phyloP scores from a whole-genome alignment of 208 protist genomes.

The Leishmania turanica region DNA sequence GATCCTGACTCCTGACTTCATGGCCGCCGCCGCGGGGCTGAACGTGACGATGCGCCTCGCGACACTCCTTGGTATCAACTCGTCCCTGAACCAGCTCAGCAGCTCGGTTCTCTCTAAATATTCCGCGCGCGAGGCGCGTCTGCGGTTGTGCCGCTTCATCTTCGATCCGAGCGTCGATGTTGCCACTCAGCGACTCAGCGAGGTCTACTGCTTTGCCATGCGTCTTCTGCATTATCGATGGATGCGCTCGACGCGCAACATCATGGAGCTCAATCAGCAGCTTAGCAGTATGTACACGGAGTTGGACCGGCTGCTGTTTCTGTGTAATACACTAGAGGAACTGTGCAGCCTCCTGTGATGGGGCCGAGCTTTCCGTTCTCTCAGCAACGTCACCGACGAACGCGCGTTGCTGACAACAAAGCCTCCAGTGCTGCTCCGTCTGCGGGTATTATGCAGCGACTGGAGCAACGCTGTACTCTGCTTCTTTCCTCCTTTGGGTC shows the following conservation, averaged over 20 bases:
- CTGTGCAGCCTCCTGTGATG: constrained; percentile 33
- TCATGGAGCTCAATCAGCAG: constrained; percentile 67
- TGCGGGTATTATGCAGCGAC: neutral
- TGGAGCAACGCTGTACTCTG: neutral
- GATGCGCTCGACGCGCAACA: constrained; percentile 51
- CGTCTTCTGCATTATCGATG: constrained; percentile 48
- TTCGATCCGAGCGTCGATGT: constrained; percentile 33
- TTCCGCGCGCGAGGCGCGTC: constrained; percentile 21
- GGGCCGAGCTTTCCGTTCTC: neutral
- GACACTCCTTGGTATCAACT: constrained; percentile 44
- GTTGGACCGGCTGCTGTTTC: constrained; percentile 41
- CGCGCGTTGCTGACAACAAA: neutral
- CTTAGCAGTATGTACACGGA: constrained; percentile 44
- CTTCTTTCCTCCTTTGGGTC: neutral
- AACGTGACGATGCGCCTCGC: constrained; percentile 81
- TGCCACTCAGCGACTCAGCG: constrained; percentile 38
- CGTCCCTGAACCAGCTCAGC: constrained; percentile 36
- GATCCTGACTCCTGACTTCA: constrained; percentile 43
- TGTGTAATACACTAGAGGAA: constrained; percentile 41
- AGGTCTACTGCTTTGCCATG: constrained; percentile 71
- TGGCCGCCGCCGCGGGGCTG: constrained; percentile 65
- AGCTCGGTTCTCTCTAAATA: constrained; percentile 37
- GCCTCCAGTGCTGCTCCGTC: neutral
- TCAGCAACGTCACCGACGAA: neutral
- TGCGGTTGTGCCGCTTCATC: constrained; percentile 48